Base-by-base conservation (phyloP, 441 rosid species). In the Macaranga tanarius region DNA sequence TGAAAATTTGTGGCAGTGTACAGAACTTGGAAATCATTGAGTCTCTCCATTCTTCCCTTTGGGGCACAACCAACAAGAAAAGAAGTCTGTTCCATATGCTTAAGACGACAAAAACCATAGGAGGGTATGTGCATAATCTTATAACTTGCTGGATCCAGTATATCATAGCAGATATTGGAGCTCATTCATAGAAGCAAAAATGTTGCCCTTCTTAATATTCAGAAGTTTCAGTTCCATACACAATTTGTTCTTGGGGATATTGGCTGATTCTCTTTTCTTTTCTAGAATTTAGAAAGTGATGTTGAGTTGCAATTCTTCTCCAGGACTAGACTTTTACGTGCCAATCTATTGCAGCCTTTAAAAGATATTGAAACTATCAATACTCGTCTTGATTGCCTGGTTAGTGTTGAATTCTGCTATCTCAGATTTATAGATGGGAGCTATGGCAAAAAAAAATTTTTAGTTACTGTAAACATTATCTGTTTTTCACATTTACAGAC, bases 281-380 rank as follows among this genome's bases (percentile, higher is more conserved):
- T 28, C 34, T 40, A 50, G 67, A 22, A 62, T 79, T 73, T 44
- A 59, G 75, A 65, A 67, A n/a, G 66, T 79, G 71, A 80, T 59
- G 38, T 66, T 45, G 47, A 69, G 19, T 79, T 71, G 55, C 70
- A 78, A 75, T 67, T 80, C 70, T 80, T 87, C 78, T 77, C 72
- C 93, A 93, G 99, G 91, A 90, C 97, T 76, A 89, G 98, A 81
- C 96, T 95, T 83, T 97, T 95, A 62, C 95, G 98, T 56, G 99
- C 99, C 79, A 95, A 95, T 83, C 87, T 95, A 76, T 84, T 95
- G 84, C 99, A 95, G 92, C 99, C 99, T 74, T 77, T 93, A 79
- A 95, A 93, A 85, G 99, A 95, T 84, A 86, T 86, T 56, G 92
- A 90, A 85, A 95, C 99, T 71, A 93, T 95, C 75, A 92, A 85